Evolutionary conservation across 352 stramenopile genomes (phyloP), one percentile per base, ranked within the genome.

Genomic region (Pythium aquatile): DNA sequence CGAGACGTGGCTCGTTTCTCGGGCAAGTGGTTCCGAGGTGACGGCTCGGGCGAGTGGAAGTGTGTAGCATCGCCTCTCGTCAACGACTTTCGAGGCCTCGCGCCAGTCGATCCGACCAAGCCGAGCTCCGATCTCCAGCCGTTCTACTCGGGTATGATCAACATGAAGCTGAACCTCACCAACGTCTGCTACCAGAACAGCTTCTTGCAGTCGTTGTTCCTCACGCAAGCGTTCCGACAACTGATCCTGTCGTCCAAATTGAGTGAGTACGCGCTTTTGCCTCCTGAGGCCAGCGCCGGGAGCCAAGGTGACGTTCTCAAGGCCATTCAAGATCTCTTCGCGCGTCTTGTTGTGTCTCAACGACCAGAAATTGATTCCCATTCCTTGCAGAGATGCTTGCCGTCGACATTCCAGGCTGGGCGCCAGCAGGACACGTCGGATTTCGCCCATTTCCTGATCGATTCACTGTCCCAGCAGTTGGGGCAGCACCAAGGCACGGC

Each of bases 151-250:
- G 88, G 88, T 3, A 76, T 96, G 53, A 77, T 96, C 47, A 96
- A 96, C 68, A 96, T 95, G 88, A 88, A 94, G 72, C 79, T 94
- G 56, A 92, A 91, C 61, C 69, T 96, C 49, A 95, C 86, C 6
- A 96, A 96, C 46, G 86, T 96, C 0, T 96, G 88, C 70, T 96
- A 96, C 69, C 88, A 96, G 68, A 96, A 96, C 77, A 94, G 84
- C 54, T 95, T 96, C 46, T 54, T 96, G 16, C 88, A 96, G 69
- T 86, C 86, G 16, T 66, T 96, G 24, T 96, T 94, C 69, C 88
- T 94, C 78, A 95, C 88, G 1, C 76, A 92, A 72, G 84, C 75
- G 16, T 94, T 96, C 59, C 87, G 88, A 5, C 77, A 78, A 3
- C 70, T 90, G 30, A 81, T 96, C 28, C 63, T 96, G 28, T 85